phyloP scores from a whole-genome alignment of 2,329 filamentous ascomycete genomes.

The Ciborinia camelliae region DNA sequence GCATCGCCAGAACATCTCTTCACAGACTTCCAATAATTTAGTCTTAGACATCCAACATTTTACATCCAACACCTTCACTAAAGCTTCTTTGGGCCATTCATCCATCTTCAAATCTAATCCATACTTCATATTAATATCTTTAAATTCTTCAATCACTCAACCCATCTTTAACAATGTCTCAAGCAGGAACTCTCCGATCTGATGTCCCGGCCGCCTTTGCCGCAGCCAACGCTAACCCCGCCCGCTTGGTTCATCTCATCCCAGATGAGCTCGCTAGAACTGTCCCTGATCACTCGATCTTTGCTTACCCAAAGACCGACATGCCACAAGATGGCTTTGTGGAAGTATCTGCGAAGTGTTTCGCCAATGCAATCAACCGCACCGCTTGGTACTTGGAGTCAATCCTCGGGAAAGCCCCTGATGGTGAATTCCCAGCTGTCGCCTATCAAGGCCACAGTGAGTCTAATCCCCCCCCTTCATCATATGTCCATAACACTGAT shows the following conservation, averaged over 20 bases:
- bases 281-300: constrained; percentile 27
- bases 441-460: constrained; percentile 20
- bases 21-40: constrained; percentile 10
- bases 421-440: constrained; percentile 18
- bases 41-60: constrained; percentile 2
- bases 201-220: constrained; percentile 18
- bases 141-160: neutral
- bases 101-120: neutral
- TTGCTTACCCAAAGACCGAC: constrained; percentile 25
- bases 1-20: constrained; percentile 5
- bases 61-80: constrained; percentile 3
- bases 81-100: constrained; percentile 10
- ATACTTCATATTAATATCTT: constrained; percentile 10
- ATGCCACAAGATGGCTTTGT: constrained; percentile 26
- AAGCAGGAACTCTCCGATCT: constrained; percentile 18
- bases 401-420: constrained; percentile 20
- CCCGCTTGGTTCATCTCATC: constrained; percentile 26
- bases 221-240: constrained; percentile 11
- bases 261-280: constrained; percentile 26
- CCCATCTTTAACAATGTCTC: constrained; percentile 21
- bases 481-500: neutral
- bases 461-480: neutral
- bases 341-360: constrained; percentile 25
- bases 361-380: constrained; percentile 29
- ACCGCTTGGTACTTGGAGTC: constrained; percentile 26